These are phyloP conservation scores for Chrysoporthe puriensis DNA, from an alignment of 2,329 filamentous ascomycete genomes.

Conservation along the genomic window DNA sequence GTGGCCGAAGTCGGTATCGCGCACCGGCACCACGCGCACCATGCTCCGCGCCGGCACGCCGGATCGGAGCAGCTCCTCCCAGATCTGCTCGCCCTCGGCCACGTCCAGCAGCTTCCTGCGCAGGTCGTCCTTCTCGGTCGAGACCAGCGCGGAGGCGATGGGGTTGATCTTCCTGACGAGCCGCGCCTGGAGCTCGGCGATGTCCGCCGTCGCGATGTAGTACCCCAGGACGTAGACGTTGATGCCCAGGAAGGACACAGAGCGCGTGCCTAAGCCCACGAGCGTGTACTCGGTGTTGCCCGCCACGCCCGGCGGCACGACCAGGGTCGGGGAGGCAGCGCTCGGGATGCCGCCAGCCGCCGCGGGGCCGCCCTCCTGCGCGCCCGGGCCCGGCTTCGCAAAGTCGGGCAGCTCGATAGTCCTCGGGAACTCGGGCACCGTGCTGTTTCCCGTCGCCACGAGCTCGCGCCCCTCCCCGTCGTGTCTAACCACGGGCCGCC, in stretches of 20 bases:
- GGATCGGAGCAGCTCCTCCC: conserved; percentile 70
- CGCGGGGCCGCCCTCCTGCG: conserved; percentile 18
- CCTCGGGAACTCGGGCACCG: conserved; percentile 79
- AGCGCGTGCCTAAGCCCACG: conserved; percentile 83
- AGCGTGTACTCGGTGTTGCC: conserved; percentile 77
- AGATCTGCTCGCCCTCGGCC: conserved; percentile 69
- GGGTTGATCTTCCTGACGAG: conserved; percentile 78
- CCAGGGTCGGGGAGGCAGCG: conserved; percentile 38
- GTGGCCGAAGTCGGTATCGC: conserved; percentile 93
- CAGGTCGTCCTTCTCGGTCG: conserved; percentile 77
- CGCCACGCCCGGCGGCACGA: conserved; percentile 32
- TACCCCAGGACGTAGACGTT: conserved; percentile 95
- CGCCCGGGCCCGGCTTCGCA: conserved; percentile 20
- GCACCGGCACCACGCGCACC: conserved; percentile 84
- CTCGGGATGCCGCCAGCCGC: conserved; percentile 32
- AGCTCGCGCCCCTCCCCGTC: conserved; percentile 73
- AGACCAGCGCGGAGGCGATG: conserved; percentile 79
- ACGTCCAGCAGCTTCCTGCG: conserved; percentile 71
- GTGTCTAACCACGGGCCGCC: conserved; percentile 63
- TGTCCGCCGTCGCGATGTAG: conserved; percentile 84
- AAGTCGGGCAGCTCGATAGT: conserved; percentile 65
- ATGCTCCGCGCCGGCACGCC: conserved; percentile 71
- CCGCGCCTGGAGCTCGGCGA: conserved; percentile 77
- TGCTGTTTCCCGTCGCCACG: conserved; percentile 78
- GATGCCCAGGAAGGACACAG: conserved; percentile 85